These are phyloP conservation scores for Didymella arachidicola DNA, from an alignment of 2,329 filamentous ascomycete species.

Conservation along the genomic window DNA sequence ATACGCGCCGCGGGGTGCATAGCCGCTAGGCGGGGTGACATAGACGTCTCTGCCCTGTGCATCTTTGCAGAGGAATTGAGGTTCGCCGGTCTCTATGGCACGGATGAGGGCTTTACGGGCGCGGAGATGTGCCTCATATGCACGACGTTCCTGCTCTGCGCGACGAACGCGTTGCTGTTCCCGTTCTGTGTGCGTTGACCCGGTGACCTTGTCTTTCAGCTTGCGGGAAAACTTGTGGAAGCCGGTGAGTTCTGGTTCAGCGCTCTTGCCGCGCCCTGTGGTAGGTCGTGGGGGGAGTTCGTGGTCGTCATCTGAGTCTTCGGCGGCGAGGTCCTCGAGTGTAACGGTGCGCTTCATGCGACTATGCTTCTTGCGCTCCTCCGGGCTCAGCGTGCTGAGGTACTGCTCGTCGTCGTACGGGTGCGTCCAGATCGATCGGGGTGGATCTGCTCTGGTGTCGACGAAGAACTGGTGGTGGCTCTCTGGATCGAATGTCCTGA, in stretches of 20 bases:
- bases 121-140: slow-evolving; percentile 62
- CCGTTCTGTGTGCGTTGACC: slow-evolving; percentile 64
- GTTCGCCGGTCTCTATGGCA: slow-evolving; percentile 63
- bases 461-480: slow-evolving; percentile 69
- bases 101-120: slow-evolving; percentile 60
- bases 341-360: slow-evolving; percentile 48
- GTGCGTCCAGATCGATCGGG: slow-evolving; percentile 67
- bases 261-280: slow-evolving; percentile 11
- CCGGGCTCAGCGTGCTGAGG: slow-evolving; percentile 56
- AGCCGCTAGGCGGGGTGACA: slow-evolving; percentile 60
- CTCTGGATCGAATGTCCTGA: slow-evolving; percentile 63
- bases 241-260: slow-evolving; percentile 40
- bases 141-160: slow-evolving; percentile 59
- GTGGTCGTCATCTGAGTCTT: slow-evolving; percentile 44
- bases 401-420: slow-evolving; percentile 67
- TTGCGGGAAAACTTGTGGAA: slow-evolving; percentile 61
- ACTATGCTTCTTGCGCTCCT: slow-evolving; percentile 60
- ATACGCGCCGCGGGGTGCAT: slow-evolving; percentile 54
- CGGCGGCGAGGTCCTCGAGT: slow-evolving; percentile 58
- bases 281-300: slow-evolving; percentile 16
- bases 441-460: slow-evolving; percentile 62
- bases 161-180: slow-evolving; percentile 56
- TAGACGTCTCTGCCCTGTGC: slow-evolving; percentile 64
- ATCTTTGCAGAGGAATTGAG: slow-evolving; percentile 64
- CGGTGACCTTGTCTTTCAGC: slow-evolving; percentile 67